Conservation (phyloP, 257 asterid species). For the Solanum appendiculatum region DNA sequence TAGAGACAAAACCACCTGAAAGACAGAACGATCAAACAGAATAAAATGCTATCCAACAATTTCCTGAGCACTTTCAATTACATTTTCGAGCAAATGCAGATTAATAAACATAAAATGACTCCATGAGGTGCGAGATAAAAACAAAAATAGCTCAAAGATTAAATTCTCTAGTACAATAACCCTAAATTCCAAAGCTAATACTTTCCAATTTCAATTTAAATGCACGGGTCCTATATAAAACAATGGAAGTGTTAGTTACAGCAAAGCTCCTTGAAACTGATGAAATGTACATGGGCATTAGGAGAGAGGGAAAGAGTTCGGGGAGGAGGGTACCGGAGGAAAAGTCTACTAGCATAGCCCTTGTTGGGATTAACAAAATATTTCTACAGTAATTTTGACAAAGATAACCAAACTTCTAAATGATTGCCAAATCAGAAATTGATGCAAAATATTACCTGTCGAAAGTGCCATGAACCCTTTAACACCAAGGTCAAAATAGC, state of each 20-base stretch:
- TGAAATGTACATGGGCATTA: not conserved
- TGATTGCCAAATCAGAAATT: not conserved
- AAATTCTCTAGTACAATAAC: not conserved
- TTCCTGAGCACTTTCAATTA: not conserved
- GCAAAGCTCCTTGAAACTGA: not conserved
- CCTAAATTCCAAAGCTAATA: not conserved
- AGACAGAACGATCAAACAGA: slow-evolving; percentile 2
- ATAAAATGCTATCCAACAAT: not conserved
- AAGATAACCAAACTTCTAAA: not conserved
- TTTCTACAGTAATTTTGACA: not conserved
- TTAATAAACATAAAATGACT: not conserved
- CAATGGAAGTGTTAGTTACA: not conserved
- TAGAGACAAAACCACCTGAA: slow-evolving; percentile 68
- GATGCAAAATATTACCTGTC: slow-evolving; percentile 50
- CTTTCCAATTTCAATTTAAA: not conserved
- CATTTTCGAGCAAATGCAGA: not conserved
- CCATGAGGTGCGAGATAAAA: not conserved
- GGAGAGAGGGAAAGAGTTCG: not conserved
- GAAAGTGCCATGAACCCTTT: slow-evolving; percentile 82
- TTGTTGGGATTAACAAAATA: not conserved
- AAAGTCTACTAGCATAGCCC: not conserved
- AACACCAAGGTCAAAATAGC: slow-evolving; percentile 72
- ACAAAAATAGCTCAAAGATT: not conserved
- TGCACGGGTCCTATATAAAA: not conserved
- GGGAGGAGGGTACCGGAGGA: not conserved